Evolutionary conservation across 371 early-diverging fungal species (phyloP).

Genomic region (Rhizopus delemar): DNA sequence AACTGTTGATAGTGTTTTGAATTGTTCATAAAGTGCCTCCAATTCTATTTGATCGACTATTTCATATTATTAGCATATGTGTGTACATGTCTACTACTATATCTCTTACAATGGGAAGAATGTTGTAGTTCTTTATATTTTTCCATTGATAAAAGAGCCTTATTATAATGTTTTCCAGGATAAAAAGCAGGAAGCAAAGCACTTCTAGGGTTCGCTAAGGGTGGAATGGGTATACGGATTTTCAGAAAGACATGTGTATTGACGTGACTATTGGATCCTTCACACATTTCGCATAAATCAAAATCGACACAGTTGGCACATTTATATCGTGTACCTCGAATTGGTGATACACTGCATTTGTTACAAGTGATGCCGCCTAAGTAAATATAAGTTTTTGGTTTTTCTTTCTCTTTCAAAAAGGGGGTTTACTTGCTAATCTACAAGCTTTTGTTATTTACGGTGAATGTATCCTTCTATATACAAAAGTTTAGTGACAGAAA

Average conservation of each 20-base stretch:
- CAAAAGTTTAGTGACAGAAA: neutral
- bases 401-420: neutral
- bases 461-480: constrained; percentile 78
- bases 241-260: constrained; percentile 88
- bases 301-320: constrained; percentile 92
- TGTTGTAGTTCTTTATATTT: constrained; percentile 53
- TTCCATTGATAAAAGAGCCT: constrained; percentile 36
- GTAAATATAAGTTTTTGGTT: neutral
- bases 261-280: constrained; percentile 72
- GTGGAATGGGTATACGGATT: constrained; percentile 92
- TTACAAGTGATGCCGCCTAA: constrained; percentile 90
- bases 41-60: constrained; percentile 83
- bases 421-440: neutral
- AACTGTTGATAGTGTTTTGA: constrained; percentile 75
- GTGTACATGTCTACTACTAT: neutral
- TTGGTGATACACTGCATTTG: constrained; percentile 82
- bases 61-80: too few species aligned
- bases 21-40: constrained; percentile 84
- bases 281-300: constrained; percentile 94
- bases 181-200: constrained; percentile 83
- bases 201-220: constrained; percentile 83
- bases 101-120: constrained; percentile 70
- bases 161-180: constrained; percentile 56
- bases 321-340: constrained; percentile 89
- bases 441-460: constrained; percentile 41